Evolutionary conservation across 2,329 filamentous ascomycete genomes (phyloP), one percentile per base, ranked within the genome.

Genomic region (Zasmidium angulare): DNA sequence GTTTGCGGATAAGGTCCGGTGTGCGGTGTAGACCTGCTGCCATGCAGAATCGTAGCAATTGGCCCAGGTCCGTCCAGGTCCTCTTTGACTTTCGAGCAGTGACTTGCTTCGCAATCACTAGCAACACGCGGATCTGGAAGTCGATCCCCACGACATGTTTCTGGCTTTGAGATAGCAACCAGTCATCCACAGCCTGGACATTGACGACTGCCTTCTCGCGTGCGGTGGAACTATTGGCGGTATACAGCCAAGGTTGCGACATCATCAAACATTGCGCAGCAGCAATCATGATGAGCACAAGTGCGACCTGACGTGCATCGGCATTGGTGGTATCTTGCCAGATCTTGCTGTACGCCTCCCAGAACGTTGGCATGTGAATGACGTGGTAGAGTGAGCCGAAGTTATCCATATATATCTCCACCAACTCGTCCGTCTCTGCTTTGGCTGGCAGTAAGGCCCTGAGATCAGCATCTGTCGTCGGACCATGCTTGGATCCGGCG

Each of bases 21-120:
- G 82, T 76, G 19, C 81, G 76, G 65, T 86, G 83, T 50, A 84
- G 76, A 0, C 83, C 83, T 14, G 80, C 76, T 50, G 81, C 73
- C 72, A 85, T 79, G 19, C 81, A 82, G 52, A 81, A 76, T 36
- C 81, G 77, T 4, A 85, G 68, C 11, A 85, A 62, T n/a, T 77
- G 79, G 1, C 81, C 81, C 0, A 78, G 77, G 2, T 78, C 72
- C 6, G 81, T 72, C 82, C 82, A 84, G 17, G 80, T 77, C 59
- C 82, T 78, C 67, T 84, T 85, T 55, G 78, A 72, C 59, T 81
- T 82, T 58, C 82, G 76, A n/a, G 77, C 79, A 56, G 81, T 81
- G 2, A 74, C 75, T 43, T 81, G 78, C 56, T 79, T 81, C 0
- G 82, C 80, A 6, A 84, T 72, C 4, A 82, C 69, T 11, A 82